Evolutionary conservation across 441 rosid species (phyloP).

Genomic region (Erodium moschatum): DNA sequence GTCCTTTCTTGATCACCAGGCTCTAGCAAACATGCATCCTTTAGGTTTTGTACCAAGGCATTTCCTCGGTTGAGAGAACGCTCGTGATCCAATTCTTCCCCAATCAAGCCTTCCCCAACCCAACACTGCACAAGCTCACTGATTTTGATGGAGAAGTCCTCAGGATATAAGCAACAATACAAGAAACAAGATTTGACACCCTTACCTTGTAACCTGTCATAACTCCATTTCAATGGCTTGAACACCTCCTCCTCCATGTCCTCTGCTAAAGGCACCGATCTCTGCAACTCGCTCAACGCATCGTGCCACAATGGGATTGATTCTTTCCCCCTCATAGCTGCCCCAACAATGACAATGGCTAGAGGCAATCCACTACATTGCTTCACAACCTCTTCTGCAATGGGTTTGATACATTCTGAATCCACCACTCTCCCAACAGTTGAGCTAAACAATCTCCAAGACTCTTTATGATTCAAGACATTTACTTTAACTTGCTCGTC

Average conservation of each 20-base stretch:
- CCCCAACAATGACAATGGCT: conserved; percentile 29
- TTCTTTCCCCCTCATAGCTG: conserved; percentile 31
- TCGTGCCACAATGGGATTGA: conserved; percentile 24
- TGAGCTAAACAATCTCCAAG: conserved; percentile 29
- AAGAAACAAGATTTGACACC: conserved; percentile 31
- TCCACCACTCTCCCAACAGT: conserved; percentile 29
- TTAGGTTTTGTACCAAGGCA: conserved; percentile 30
- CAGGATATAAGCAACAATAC: conserved; percentile 35
- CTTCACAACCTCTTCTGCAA: conserved; percentile 21
- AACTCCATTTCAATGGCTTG: conserved; percentile 32
- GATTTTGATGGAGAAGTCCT: conserved; percentile 30
- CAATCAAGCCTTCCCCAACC: conserved; percentile 31
- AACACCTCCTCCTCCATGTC: conserved; percentile 32
- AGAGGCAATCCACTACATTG: conserved; percentile 37
- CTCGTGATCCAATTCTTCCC: conserved; percentile 17
- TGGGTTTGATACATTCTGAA: conserved; percentile 24
- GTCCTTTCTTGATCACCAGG: conserved; percentile 23
- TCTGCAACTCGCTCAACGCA: conserved; percentile 27
- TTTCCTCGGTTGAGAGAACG: conserved; percentile 24
- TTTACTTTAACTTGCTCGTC: conserved; percentile 29
- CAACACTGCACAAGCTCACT: conserved; percentile 29
- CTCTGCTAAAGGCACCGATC: conserved; percentile 24
- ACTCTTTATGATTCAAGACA: conserved; percentile 27
- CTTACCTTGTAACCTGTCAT: conserved; percentile 23
- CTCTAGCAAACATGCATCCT: conserved; percentile 33